Base-by-base conservation (phyloP, 257 asterid genomes). In the Thymus quinquecostatus region DNA sequence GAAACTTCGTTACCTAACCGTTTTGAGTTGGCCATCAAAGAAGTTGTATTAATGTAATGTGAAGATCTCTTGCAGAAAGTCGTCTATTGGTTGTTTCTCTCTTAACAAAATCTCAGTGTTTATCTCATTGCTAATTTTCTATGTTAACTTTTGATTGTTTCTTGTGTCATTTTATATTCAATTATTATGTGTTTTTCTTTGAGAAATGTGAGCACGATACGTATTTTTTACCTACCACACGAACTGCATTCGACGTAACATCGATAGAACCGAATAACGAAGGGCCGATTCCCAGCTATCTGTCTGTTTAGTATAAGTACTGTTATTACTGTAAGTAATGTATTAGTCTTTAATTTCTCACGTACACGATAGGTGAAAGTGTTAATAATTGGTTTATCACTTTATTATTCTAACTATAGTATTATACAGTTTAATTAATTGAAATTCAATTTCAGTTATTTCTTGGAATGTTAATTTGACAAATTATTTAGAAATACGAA, bases 1-100 rank as follows among this genome's bases (percentile, higher is more conserved):
- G 66, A 64, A 76, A 70, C 72, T 69, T 79, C 78, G 78, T 73
- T 82, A 73, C 83, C 76, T 79, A 82, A 82, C 80, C 13, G 74
- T 51, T 76, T 44, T 65, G 82, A 78, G 77, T 64, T 72, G 81
- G 86, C 54, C 86, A 82, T 72, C 82, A 51, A 71, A 10, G 45
- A 51, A 57, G 36, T 34, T 66, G 36, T 21, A 13, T 21, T 21
- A 21, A 21, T n/a, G 53, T 29, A 72, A 28, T 14, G 10, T 45
- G 27, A 66, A 1, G 6, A 28, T 47, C 32, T 27, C 9, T 29
- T 62, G n/a, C 38, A 14, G 59, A 28, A 77, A 69, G 72, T 70
- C 69, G 54, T 28, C 2, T 10, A 64, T 64, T 59, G 36, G 62
- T 33, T 67, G 78, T 60, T 68, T 40, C 57, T 12, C 57, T 38